Base-by-base conservation (phyloP, 139 green algal species). In the Coccomyxa sp. region DNA sequence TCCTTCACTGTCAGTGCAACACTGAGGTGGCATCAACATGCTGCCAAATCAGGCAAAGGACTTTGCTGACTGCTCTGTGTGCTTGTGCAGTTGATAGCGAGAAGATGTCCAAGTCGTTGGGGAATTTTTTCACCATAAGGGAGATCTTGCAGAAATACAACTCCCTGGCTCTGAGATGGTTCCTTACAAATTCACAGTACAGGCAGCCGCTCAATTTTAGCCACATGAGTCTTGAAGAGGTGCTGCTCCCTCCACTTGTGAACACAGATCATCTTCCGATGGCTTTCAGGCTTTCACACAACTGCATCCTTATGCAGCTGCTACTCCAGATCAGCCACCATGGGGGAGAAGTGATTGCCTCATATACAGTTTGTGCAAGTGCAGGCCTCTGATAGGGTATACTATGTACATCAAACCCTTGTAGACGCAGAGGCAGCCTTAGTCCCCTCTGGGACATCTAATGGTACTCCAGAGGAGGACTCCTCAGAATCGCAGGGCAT, bases 61-160 rank as follows among this genome's bases (percentile, higher is more conserved):
- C 27, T 12, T 22, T 64, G 50, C 22, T 24, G 6, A 29, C 7
- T 29, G 39, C 2, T 77, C 3, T 64, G 38, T 35, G 58, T 58
- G 3, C 39, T 24, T 22, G 36, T 41, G 79, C 79, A 83, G 90
- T 99, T 39, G 93, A 98, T 81, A 90, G 84, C 74, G 95, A 98
- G 83, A 99, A 99, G 89, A 99, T 99, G 96, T 93, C 83, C 73
- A 99, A 99, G 90, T 93, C 83, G 2, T 78, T 99, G 12, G 96
- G 96, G 50, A 99, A 99, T 88, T 99, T 99, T 85, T 98, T 99
- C 89, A 99, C 95, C 40, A 99, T 99, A 75, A 55, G 94, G 39
- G 86, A 98, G 41, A 92, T 97, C 33, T 41, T 95, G 36, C 44
- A 88, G 44, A 41, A 83, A 55, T 98, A 98, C 82, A 91, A 97